These are phyloP conservation scores for Curvularia sp. DNA, from an alignment of 2,329 filamentous ascomycete genomes.

Conservation along the genomic window DNA sequence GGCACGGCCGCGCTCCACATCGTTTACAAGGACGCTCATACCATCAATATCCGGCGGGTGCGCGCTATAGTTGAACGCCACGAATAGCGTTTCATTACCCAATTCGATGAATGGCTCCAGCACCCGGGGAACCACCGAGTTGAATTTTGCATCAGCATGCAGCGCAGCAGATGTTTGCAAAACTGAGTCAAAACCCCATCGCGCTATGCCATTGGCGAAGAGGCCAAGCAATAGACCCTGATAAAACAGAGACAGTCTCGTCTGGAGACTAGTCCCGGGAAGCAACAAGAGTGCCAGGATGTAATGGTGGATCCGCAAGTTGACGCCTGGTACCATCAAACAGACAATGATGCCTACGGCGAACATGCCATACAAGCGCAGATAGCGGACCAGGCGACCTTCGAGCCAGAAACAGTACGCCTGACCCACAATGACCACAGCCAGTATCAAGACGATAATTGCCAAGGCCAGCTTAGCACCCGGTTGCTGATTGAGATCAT, in stretches of 20 bases:
- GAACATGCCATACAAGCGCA: conserved; percentile 78
- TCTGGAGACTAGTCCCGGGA: conserved; percentile 48
- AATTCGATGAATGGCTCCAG: conserved; percentile 27
- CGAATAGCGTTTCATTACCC: conserved; percentile 57
- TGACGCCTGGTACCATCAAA: conserved; percentile 75
- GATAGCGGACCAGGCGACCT: conserved; percentile 76
- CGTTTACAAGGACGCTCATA: conserved; percentile 80
- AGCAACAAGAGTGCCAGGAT: conserved; percentile 46
- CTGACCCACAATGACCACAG: conserved; percentile 73
- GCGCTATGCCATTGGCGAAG: conserved; percentile 48
- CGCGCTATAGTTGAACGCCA: conserved; percentile 65
- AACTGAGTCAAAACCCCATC: conserved; percentile 61
- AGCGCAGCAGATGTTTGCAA: conserved; percentile 80
- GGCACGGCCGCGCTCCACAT: conserved; percentile 70
- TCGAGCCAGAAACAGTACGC: conserved; percentile 88
- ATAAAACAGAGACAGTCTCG: conserved; percentile 45
- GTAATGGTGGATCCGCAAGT: conserved; percentile 83
- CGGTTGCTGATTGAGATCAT: conserved; percentile 87
- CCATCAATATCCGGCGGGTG: conserved; percentile 66
- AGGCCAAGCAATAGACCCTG: conserved; percentile 48
- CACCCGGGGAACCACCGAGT: conserved; percentile 65
- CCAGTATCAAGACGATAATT: conserved; percentile 74
- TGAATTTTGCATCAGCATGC: conserved; percentile 60
- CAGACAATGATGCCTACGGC: conserved; percentile 70
- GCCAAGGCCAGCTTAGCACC: conserved; percentile 83